Percentiles rank a stretch among this genome's conserved stretches.
Conservation (phyloP, 176 grass and related monocot genomes). For the Carex littledalei region DNA sequence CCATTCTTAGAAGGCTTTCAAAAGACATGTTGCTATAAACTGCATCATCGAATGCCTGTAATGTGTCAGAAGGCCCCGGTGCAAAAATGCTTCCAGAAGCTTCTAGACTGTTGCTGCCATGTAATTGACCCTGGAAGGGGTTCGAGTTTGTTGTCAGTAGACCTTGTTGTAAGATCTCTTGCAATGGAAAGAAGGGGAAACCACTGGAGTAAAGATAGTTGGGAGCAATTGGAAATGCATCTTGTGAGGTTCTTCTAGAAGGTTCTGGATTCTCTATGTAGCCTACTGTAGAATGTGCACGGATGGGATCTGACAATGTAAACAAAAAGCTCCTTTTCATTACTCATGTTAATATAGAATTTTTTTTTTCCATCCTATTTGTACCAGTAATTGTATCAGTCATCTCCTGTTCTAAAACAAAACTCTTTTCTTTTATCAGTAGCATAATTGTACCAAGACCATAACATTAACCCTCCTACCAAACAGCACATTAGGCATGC, state of each 20-base stretch:
- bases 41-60: slow-evolving; percentile 4
- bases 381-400: not conserved
- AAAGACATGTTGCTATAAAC: slow-evolving; percentile 23
- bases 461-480: not conserved
- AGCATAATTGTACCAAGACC: not conserved
- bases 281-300: not conserved
- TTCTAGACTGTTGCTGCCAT: slow-evolving; percentile 8
- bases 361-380: not conserved
- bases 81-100: slow-evolving; percentile 14
- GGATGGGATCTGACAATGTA: not conserved
- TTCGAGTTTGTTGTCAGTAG: not conserved
- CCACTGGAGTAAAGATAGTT: not conserved
- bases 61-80: not conserved
- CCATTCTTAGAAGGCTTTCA: slow-evolving; percentile 24
- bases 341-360: not conserved
- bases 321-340: not conserved
- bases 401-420: not conserved
- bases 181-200: slow-evolving; percentile 9
- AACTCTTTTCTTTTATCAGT: not conserved
- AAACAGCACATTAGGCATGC: not conserved
- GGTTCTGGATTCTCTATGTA: not conserved
- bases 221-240: not conserved
- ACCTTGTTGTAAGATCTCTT: slow-evolving; percentile 17
- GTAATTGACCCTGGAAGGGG: not conserved
- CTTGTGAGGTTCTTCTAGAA: not conserved